Conservation (phyloP, 1,284 basidiomycete species). For the Moesziomyces sp. region DNA sequence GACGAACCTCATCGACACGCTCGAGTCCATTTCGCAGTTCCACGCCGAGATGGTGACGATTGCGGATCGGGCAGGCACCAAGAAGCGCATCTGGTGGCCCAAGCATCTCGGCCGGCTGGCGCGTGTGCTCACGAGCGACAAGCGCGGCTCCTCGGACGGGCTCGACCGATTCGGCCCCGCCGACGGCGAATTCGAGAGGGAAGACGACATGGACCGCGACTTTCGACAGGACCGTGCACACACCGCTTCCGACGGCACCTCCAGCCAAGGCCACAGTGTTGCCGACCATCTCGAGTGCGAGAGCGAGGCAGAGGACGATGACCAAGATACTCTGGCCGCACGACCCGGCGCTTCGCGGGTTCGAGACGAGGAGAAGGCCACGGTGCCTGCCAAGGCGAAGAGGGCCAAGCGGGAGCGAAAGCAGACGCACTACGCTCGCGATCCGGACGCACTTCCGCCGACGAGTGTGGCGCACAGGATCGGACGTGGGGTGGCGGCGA, state of each 20-base stretch:
- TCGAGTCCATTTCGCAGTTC: constrained; percentile 71
- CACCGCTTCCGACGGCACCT: constrained; percentile 5
- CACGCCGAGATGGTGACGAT: constrained; percentile 70
- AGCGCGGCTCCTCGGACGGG: constrained; percentile 31
- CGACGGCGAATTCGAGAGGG: constrained; percentile 30
- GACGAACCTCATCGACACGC: constrained; percentile 70
- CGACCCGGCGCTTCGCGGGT: neutral
- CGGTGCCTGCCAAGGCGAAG: neutral
- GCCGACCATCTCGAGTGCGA: constrained; percentile 23
- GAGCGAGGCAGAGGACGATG: constrained; percentile 15
- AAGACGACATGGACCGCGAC: constrained; percentile 34
- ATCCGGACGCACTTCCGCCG: constrained; percentile 81
- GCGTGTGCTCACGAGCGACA: constrained; percentile 45
- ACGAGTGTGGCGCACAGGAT: constrained; percentile 41
- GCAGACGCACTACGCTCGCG: constrained; percentile 69
- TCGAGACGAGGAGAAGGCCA: constrained; percentile 33
- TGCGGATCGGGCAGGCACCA: constrained; percentile 68
- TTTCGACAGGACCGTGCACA: constrained; percentile 33
- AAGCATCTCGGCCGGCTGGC: constrained; percentile 71
- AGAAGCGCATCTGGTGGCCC: constrained; percentile 72
- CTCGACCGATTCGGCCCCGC: constrained; percentile 28
- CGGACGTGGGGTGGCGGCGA: constrained; percentile 47
- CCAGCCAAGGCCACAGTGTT: neutral
- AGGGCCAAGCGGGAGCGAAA: constrained; percentile 10
- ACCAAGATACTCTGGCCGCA: neutral